Percentiles rank a stretch among this genome's conserved stretches.
Conservation (phyloP, 2,329 filamentous ascomycete species). For the Pseudopyrenochaeta lycopersici region DNA sequence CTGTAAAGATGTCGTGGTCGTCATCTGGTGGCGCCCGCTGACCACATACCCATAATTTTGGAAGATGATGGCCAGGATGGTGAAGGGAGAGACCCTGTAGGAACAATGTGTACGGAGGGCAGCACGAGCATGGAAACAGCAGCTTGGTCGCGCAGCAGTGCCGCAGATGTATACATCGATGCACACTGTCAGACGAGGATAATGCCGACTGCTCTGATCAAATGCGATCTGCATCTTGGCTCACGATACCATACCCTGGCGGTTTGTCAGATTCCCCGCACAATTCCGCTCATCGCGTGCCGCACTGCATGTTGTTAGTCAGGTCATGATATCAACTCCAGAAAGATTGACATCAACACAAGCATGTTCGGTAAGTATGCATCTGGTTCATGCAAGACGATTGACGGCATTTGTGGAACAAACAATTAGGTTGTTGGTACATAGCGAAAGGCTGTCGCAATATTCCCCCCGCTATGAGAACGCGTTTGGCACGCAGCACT, state of each 20-base stretch:
- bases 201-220: constrained; percentile 12
- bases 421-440: not conserved
- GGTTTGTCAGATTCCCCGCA: constrained; percentile 18
- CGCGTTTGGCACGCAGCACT: too few species aligned
- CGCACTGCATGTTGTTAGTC: not conserved
- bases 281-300: not conserved
- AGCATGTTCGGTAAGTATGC: not conserved
- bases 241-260: not conserved
- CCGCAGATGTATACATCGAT: constrained; percentile 19
- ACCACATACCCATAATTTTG: constrained; percentile 4
- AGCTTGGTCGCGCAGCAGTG: constrained; percentile 23
- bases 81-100: not conserved
- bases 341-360: not conserved
- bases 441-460: constrained; percentile 15
- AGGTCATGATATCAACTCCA: not conserved
- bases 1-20: constrained; percentile 1
- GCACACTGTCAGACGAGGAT: constrained; percentile 26
- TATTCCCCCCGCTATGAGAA: too few species aligned
- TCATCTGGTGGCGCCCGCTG: constrained; percentile 19
- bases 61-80: constrained; percentile 5
- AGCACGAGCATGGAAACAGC: constrained; percentile 1
- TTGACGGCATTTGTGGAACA: not conserved
- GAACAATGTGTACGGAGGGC: not conserved
- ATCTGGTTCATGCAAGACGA: not conserved
- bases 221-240: constrained; percentile 21